Conservation (phyloP, 768 basidiomycete genomes). For the Auriscalpium microsporum region DNA sequence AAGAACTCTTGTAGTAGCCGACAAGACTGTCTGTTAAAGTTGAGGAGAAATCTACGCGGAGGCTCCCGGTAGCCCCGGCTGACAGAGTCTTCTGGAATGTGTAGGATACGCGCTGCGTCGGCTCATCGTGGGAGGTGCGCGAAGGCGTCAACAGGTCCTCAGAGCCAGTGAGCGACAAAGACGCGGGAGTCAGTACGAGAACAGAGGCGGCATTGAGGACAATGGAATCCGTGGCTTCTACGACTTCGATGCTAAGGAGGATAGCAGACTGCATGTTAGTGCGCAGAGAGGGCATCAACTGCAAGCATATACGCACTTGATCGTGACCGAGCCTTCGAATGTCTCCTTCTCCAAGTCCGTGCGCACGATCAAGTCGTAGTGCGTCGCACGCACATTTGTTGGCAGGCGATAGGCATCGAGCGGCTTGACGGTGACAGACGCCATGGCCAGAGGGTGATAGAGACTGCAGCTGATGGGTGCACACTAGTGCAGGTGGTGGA, state of each 20-base stretch:
- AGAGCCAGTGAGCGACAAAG: slow-evolving; percentile 49
- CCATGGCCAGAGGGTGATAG: background rate
- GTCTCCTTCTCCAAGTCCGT: slow-evolving; percentile 71
- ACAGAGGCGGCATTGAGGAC: slow-evolving; percentile 55
- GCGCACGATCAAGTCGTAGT: slow-evolving; percentile 72
- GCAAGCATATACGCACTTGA: slow-evolving; percentile 39
- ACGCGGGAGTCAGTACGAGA: slow-evolving; percentile 49
- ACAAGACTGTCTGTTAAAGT: slow-evolving; percentile 64
- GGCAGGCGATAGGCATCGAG: slow-evolving; percentile 47
- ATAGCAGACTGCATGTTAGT: background rate
- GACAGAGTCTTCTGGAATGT: slow-evolving; percentile 50
- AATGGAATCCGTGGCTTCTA: slow-evolving; percentile 49
- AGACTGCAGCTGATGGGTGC: no score
- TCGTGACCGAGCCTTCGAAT: slow-evolving; percentile 71
- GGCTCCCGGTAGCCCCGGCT: slow-evolving; percentile 56
- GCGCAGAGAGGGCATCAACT: background rate
- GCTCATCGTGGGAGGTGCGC: slow-evolving; percentile 44
- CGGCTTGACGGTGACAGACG: background rate
- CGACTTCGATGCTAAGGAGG: slow-evolving; percentile 49
- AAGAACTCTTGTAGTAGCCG: slow-evolving; percentile 75
- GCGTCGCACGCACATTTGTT: slow-evolving; percentile 53
- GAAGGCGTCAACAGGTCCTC: slow-evolving; percentile 36
- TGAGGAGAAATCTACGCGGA: slow-evolving; percentile 62
- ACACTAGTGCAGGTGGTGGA: no score
- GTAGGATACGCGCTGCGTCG: slow-evolving; percentile 58